A percentile compares a stretch with the other conserved stretches of the same genome.
phyloP scores from a whole-genome alignment of 495 filamentous ascomycete species.

The Bacidia gigantensis region DNA sequence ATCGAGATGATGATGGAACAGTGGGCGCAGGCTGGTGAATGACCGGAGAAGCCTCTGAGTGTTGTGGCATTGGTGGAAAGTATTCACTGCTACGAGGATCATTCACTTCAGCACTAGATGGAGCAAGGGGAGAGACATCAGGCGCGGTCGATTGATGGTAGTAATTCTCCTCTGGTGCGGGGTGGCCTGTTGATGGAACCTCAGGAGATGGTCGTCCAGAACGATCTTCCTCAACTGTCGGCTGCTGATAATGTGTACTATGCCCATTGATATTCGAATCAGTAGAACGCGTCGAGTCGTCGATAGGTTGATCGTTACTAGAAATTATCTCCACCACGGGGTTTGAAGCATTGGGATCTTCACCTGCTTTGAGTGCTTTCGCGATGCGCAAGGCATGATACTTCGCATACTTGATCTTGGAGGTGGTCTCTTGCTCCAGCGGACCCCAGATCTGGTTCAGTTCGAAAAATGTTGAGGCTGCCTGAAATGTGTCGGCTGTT shows the following conservation, averaged over 20 bases:
- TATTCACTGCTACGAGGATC: conserved; percentile 38
- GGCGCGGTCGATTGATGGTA: conserved; percentile 16
- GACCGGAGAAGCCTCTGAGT: background rate
- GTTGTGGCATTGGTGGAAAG: conserved; percentile 33
- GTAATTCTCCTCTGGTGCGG: conserved; percentile 13
- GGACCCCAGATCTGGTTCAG: conserved; percentile 70
- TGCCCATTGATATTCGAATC: conserved; percentile 32
- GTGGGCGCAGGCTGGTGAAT: background rate
- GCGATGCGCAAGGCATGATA: conserved; percentile 86
- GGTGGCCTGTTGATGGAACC: background rate
- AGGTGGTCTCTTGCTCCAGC: conserved; percentile 58
- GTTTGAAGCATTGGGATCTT: conserved; percentile 85
- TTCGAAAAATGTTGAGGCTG: conserved; percentile 83
- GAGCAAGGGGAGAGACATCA: conserved; percentile 29
- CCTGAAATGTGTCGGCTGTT: conserved; percentile 86
- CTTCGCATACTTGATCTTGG: conserved; percentile 91
- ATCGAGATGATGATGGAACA: background rate
- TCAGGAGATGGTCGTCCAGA: conserved; percentile 28
- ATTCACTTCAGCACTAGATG: conserved; percentile 17
- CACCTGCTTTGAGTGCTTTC: conserved; percentile 79
- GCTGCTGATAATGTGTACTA: conserved; percentile 33
- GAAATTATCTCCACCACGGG: conserved; percentile 41
- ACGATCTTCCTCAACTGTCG: conserved; percentile 42
- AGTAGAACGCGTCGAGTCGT: conserved; percentile 46
- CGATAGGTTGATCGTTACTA: conserved; percentile 30